These are phyloP conservation scores for Glaciozyma martinii DNA, from an alignment of 768 basidiomycete species.

Conservation along the genomic window DNA sequence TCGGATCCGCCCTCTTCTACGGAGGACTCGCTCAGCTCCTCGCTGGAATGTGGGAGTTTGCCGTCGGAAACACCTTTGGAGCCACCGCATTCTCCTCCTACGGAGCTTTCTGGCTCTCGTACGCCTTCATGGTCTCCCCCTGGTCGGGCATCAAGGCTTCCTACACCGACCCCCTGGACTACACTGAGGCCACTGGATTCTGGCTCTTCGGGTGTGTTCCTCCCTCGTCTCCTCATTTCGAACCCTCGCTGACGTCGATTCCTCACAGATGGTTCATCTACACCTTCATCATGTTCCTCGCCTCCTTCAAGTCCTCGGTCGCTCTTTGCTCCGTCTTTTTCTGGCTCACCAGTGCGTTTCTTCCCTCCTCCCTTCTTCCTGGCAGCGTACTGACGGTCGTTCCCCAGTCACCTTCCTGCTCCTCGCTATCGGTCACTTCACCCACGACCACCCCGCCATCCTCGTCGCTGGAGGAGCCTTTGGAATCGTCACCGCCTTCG, in stretches of 20 bases:
- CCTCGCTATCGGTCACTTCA: conserved; percentile 31
- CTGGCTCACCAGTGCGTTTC: conserved; percentile 40
- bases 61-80: conserved; percentile 40
- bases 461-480: conserved; percentile 40
- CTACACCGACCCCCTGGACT: conserved; percentile 44
- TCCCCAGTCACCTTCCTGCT: conserved; percentile 35
- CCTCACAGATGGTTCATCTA: conserved; percentile 44
- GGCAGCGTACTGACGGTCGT: neutral
- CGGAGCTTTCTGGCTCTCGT: conserved; percentile 79
- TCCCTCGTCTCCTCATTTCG: too few relatives aligned
- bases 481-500: conserved; percentile 38
- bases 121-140: conserved; percentile 63
- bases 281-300: conserved; percentile 33
- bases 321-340: conserved; percentile 41
- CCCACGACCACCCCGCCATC: conserved; percentile 26
- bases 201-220: conserved; percentile 52
- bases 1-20: conserved; percentile 18
- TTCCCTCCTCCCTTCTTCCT: neutral
- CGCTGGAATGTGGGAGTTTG: conserved; percentile 39
- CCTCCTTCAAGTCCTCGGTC: conserved; percentile 40
- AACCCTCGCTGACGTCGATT: neutral
- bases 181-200: conserved; percentile 58
- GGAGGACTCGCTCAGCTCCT: conserved; percentile 33
- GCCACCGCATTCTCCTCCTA: conserved; percentile 48
- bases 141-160: conserved; percentile 54